These are phyloP conservation scores for Pythium utonaiense DNA, from an alignment of 352 stramenopile species.

Conservation along the genomic window DNA sequence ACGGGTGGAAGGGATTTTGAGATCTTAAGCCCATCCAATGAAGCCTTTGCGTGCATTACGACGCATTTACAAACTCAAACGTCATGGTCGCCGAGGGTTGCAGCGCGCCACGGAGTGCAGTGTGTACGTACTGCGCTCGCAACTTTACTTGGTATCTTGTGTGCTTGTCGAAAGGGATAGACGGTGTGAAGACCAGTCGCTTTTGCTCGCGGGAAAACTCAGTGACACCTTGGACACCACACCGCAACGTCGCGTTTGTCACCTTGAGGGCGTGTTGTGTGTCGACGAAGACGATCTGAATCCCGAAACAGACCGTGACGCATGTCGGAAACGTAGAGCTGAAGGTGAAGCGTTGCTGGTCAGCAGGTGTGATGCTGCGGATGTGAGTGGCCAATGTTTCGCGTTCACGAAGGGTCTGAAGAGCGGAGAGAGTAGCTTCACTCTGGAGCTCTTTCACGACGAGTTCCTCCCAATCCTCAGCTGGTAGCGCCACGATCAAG, in stretches of 20 bases:
- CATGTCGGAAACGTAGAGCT: not conserved
- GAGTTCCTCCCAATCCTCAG: constrained; percentile 16
- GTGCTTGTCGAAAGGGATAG: constrained; percentile 33
- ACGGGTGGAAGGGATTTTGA: constrained; percentile 89
- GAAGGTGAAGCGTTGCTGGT: constrained; percentile 16
- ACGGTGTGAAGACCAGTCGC: constrained; percentile 28
- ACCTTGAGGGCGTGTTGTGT: constrained; percentile 34
- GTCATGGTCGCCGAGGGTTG: constrained; percentile 1
- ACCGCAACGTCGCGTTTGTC: constrained; percentile 19
- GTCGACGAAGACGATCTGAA: constrained; percentile 27
- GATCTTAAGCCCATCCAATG: not conserved
- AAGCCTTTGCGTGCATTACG: not conserved
- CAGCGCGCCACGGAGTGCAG: constrained; percentile 18
- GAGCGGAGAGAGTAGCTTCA: constrained; percentile 2
- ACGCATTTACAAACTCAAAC: constrained; percentile 24
- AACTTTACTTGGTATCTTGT: constrained; percentile 31
- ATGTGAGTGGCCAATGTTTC: constrained; percentile 25
- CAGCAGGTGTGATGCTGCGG: constrained; percentile 4
- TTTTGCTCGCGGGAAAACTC: constrained; percentile 14
- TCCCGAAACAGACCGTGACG: constrained; percentile 18
- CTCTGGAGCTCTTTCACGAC: constrained; percentile 13
- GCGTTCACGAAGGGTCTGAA: constrained; percentile 16
- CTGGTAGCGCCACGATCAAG: not conserved
- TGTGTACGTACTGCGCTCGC: constrained; percentile 27
- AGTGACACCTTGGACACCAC: constrained; percentile 23